These are phyloP conservation scores for Baudoinia panamericana DNA, from an alignment of 495 filamentous ascomycete species.

Conservation along the genomic window DNA sequence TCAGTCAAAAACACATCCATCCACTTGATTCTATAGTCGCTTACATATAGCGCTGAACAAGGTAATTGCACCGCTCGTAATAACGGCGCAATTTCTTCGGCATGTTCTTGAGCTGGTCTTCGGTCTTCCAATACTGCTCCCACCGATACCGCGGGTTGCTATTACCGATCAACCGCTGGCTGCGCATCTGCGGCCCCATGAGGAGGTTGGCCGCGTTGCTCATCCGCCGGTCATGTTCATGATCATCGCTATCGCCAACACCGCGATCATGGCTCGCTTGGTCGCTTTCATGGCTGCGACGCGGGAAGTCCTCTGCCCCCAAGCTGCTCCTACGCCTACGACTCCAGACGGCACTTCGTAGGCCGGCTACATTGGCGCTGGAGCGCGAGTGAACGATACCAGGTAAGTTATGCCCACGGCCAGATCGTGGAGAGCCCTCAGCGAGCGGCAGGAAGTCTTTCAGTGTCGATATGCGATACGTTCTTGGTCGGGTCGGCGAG, in stretches of 20 bases:
- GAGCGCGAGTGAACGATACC: conserved; percentile 16
- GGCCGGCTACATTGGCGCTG: conserved; percentile 4
- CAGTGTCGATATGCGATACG: conserved; percentile 24
- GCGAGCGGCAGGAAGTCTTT: conserved; percentile 29
- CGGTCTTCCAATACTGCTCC: conserved; percentile 60
- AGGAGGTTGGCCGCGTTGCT: conserved; percentile 37
- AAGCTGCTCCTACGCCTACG: conserved; percentile 9
- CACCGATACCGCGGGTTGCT: conserved; percentile 63
- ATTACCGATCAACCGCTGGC: conserved; percentile 64
- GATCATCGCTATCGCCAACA: conserved; percentile 1
- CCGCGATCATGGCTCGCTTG: conserved; percentile 2
- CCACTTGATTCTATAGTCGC: too few species aligned
- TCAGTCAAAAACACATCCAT: too few species aligned
- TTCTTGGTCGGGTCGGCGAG: too few species aligned
- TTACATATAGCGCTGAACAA: conserved; percentile 80
- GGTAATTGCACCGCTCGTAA: conserved; percentile 68
- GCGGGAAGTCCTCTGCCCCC: conserved; percentile 5
- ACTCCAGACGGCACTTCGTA: not conserved
- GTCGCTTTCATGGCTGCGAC: conserved; percentile 8
- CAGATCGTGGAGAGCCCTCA: conserved; percentile 21
- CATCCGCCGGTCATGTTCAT: conserved; percentile 22
- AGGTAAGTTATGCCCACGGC: conserved; percentile 28
- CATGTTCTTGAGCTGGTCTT: conserved; percentile 50
- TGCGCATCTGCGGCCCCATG: conserved; percentile 57
- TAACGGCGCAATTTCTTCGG: conserved; percentile 58